These are phyloP conservation scores for Cladosporium cucumerinum DNA, from an alignment of 2,329 filamentous ascomycete genomes.

Conservation along the genomic window DNA sequence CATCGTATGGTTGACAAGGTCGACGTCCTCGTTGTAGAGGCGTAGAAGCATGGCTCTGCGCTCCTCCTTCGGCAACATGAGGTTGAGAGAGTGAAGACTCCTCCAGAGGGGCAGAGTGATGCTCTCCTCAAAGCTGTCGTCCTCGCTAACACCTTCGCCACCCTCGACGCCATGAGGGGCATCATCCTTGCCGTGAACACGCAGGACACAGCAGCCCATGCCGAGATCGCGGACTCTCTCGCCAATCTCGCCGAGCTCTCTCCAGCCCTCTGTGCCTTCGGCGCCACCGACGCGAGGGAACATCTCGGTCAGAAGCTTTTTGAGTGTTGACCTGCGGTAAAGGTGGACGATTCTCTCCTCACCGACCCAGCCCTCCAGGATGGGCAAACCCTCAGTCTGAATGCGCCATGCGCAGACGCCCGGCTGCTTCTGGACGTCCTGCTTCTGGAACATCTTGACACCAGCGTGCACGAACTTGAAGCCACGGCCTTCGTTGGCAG, in stretches of 20 bases:
- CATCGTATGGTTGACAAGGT: constrained; percentile 65
- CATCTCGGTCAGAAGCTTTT: constrained; percentile 86
- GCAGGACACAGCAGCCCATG: constrained; percentile 89
- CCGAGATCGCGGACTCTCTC: constrained; percentile 73
- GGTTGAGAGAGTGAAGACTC: constrained; percentile 83
- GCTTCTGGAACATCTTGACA: constrained; percentile 99
- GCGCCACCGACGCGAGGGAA: constrained; percentile 72
- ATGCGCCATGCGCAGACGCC: constrained; percentile 92
- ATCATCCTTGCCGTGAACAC: constrained; percentile 63
- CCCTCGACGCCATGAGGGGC: constrained; percentile 40
- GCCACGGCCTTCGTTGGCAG: constrained; percentile 81
- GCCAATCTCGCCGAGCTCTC: constrained; percentile 80
- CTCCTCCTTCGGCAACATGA: constrained; percentile 98
- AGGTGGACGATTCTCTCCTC: constrained; percentile 71
- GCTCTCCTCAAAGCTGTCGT: constrained; percentile 62
- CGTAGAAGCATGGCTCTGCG: constrained; percentile 84
- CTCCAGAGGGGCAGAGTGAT: constrained; percentile 94
- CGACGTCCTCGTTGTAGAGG: constrained; percentile 84
- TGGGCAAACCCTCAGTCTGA: constrained; percentile 87
- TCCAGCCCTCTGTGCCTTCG: constrained; percentile 58
- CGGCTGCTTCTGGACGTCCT: constrained; percentile 79
- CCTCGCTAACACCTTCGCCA: constrained; percentile 38
- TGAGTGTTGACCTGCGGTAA: constrained; percentile 73
- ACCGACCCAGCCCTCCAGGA: constrained; percentile 87
- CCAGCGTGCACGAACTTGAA: constrained; percentile 96